These are phyloP conservation scores for Tuber aestivum DNA, from an alignment of 495 filamentous ascomycete genomes.

Conservation along the genomic window DNA sequence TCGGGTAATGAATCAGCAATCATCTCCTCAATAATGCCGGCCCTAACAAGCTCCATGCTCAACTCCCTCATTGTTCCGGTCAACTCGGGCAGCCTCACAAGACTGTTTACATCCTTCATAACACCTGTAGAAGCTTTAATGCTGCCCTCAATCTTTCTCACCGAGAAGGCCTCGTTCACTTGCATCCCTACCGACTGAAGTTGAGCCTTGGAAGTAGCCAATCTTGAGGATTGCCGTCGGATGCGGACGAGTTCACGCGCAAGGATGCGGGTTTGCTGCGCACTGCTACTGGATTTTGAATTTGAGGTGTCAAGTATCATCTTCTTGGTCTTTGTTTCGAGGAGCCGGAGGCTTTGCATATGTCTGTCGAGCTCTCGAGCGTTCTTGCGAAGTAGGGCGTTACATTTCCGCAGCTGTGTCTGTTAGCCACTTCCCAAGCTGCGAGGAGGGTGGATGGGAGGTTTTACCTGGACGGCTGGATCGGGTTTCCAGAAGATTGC, in stretches of 20 bases:
- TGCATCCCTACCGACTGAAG: slow-evolving; percentile 94
- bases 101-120: slow-evolving; percentile 91
- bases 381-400: slow-evolving; percentile 80
- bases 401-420: slow-evolving; percentile 85
- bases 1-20: slow-evolving; percentile 78
- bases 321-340: slow-evolving; percentile 79
- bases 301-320: slow-evolving; percentile 76
- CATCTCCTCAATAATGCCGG: slow-evolving; percentile 98
- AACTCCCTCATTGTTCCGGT: slow-evolving; percentile 87
- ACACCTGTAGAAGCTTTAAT: slow-evolving; percentile 80
- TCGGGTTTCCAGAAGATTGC: slow-evolving; percentile 86
- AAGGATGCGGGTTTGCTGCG: slow-evolving; percentile 71
- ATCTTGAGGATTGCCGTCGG: slow-evolving; percentile 64
- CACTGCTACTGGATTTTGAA: slow-evolving; percentile 59
- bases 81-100: slow-evolving; percentile 79
- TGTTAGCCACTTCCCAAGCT: slow-evolving; percentile 10
- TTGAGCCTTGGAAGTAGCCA: slow-evolving; percentile 83
- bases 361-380: slow-evolving; percentile 94
- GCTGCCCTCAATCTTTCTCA: slow-evolving; percentile 92
- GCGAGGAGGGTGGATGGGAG: slow-evolving; percentile 5
- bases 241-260: slow-evolving; percentile 80
- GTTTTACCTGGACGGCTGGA: slow-evolving; percentile 74
- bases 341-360: slow-evolving; percentile 63
- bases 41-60: slow-evolving; percentile 78
- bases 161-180: slow-evolving; percentile 91